These are phyloP conservation scores for Pythium monospermum DNA, from an alignment of 352 stramenopile genomes.

Conservation along the genomic window DNA sequence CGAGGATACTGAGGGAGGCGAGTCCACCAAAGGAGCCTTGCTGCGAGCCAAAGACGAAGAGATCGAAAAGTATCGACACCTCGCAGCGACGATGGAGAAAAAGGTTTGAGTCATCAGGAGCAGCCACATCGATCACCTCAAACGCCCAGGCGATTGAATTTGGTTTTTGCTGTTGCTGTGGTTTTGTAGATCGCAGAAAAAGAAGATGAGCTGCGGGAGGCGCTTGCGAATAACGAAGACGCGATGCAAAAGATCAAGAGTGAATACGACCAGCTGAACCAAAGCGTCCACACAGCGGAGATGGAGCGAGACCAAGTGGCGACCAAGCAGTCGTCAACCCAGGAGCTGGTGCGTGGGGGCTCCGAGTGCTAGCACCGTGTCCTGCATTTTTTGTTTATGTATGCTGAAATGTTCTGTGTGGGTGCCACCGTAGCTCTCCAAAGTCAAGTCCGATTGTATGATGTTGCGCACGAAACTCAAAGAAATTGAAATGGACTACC, in stretches of 20 bases:
- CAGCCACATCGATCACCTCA: no score
- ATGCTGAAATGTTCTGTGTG: no score
- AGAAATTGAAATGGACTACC: conserved; percentile 74
- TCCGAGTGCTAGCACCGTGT: no score
- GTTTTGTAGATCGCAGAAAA: conserved; percentile 33
- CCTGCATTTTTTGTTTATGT: no score
- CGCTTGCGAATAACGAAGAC: conserved; percentile 42
- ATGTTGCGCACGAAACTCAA: conserved; percentile 66
- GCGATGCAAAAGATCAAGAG: conserved; percentile 39
- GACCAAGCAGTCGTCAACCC: conserved; percentile 44
- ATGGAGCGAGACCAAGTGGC: conserved; percentile 43
- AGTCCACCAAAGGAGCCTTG: conserved; percentile 18
- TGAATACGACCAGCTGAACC: conserved; percentile 40
- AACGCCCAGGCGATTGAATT: no score
- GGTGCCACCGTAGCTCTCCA: conserved; percentile 30
- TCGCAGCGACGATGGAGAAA: conserved; percentile 36
- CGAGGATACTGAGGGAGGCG: conserved; percentile 22
- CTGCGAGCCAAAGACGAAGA: conserved; percentile 44
- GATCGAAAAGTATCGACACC: conserved; percentile 39
- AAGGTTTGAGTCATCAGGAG: conserved; percentile 29
- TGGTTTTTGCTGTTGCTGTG: not conserved
- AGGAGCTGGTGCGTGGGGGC: conserved; percentile 53
- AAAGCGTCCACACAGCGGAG: conserved; percentile 45
- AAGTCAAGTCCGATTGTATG: conserved; percentile 66
- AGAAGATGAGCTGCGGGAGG: conserved; percentile 37